phyloP scores from a whole-genome alignment of 2,329 filamentous ascomycete genomes.

The Ceratocystis destructans region DNA sequence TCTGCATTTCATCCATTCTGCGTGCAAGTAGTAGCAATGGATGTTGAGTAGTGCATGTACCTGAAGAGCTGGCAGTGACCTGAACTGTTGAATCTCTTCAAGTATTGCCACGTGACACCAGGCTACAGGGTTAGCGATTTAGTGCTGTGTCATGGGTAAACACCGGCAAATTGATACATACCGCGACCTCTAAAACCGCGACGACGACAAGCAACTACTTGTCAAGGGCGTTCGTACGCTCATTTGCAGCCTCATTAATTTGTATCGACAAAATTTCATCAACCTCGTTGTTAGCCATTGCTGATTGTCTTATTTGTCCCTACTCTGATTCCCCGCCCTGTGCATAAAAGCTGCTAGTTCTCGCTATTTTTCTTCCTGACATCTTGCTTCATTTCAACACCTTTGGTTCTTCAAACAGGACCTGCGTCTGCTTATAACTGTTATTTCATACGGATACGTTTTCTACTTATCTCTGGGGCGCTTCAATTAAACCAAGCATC shows the following conservation, averaged over 20 bases:
- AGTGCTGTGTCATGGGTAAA: neutral
- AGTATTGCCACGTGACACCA: neutral
- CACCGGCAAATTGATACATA: neutral
- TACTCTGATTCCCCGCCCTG: no score
- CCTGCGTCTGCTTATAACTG: neutral
- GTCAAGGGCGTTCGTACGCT: neutral
- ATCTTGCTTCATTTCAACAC: neutral
- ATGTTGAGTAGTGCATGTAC: neutral
- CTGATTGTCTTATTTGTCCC: neutral
- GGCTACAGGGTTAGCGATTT: conserved; percentile 3
- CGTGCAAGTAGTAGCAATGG: neutral
- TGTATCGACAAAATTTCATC: conserved; percentile 2
- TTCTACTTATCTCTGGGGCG: neutral
- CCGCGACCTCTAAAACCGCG: conserved; percentile 8
- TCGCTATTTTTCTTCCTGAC: neutral
- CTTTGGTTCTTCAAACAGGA: neutral
- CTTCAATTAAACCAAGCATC: neutral
- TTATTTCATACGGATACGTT: neutral
- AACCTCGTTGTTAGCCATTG: neutral
- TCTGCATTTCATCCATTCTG: conserved; percentile 14
- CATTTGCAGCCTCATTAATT: conserved; percentile 8
- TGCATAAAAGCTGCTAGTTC: neutral
- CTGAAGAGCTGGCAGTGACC: no score
- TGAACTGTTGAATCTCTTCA: no score
- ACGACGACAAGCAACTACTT: conserved; percentile 4